phyloP scores from a whole-genome alignment of 352 stramenopile genomes.

The Phytophthora tentaculata region DNA sequence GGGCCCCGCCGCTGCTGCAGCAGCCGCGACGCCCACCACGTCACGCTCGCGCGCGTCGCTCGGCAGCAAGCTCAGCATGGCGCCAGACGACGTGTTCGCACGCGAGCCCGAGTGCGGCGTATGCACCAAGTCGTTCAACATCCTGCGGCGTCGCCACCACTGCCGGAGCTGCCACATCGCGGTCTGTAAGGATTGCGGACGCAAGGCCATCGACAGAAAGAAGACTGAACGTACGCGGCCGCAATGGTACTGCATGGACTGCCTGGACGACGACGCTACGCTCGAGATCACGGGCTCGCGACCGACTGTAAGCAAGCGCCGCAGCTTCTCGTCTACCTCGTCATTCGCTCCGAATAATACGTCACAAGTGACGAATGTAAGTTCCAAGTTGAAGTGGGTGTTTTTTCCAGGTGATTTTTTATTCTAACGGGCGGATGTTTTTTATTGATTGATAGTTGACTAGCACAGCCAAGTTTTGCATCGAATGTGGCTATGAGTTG shows the following conservation, averaged over 20 bases:
- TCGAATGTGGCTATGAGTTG: conserved; percentile 87
- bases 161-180: conserved; percentile 86
- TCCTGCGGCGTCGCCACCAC: conserved; percentile 84
- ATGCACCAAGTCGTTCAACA: conserved; percentile 82
- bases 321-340: conserved; percentile 63
- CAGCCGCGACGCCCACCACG: conserved; percentile 15
- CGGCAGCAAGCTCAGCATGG: conserved; percentile 46
- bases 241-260: conserved; percentile 83
- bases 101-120: conserved; percentile 79
- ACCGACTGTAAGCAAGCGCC: conserved; percentile 56
- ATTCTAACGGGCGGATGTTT: conserved; percentile 16
- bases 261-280: conserved; percentile 68
- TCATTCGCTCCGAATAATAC: conserved; percentile 39
- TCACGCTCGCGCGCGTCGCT: conserved; percentile 37
- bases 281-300: conserved; percentile 70
- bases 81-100: conserved; percentile 59
- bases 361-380: conserved; percentile 57
- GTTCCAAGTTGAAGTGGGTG: conserved; percentile 34
- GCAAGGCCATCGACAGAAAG: conserved; percentile 76
- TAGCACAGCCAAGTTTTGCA: conserved; percentile 80
- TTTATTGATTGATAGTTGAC: conserved; percentile 45
- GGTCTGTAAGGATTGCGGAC: conserved; percentile 84
- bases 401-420: conserved; percentile 18
- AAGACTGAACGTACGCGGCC: conserved; percentile 57
- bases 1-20: conserved; percentile 21